Evolutionary conservation across 2,329 filamentous ascomycete genomes (phyloP).

Genomic region (Aureobasidium sp.): DNA sequence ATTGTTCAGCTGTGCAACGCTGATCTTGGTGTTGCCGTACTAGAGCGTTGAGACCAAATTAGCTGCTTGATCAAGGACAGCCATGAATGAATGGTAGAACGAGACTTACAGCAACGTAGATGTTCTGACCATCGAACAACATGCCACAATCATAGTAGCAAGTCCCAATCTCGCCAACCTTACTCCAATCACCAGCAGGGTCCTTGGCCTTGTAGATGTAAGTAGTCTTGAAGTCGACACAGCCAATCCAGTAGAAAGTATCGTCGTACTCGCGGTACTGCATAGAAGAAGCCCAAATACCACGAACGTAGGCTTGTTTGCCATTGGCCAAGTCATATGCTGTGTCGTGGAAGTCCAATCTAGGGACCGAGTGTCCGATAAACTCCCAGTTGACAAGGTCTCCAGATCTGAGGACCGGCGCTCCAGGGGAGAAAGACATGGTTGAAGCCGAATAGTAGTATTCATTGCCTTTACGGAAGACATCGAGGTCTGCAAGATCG

Average conservation of each 20-base stretch:
- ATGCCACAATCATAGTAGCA: slow-evolving; percentile 55
- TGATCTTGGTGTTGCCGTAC: slow-evolving; percentile 45
- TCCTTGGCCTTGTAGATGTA: slow-evolving; percentile 47
- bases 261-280: slow-evolving; percentile 45
- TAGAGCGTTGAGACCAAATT: neutral
- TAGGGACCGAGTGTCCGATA: slow-evolving; percentile 34
- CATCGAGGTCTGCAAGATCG: slow-evolving; percentile 50
- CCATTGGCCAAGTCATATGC: slow-evolving; percentile 43
- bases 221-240: slow-evolving; percentile 44
- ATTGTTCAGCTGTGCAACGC: slow-evolving; percentile 44
- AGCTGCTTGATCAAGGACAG: neutral
- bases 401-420: slow-evolving; percentile 49
- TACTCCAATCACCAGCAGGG: slow-evolving; percentile 40
- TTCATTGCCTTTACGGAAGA: slow-evolving; percentile 44
- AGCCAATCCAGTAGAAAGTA: slow-evolving; percentile 53
- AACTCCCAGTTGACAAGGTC: slow-evolving; percentile 48
- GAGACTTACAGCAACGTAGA: slow-evolving; percentile 43
- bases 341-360: slow-evolving; percentile 30
- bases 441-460: slow-evolving; percentile 52
- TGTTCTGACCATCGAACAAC: slow-evolving; percentile 52
- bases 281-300: slow-evolving; percentile 51
- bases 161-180: slow-evolving; percentile 31
- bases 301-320: slow-evolving; percentile 43
- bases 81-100: neutral
- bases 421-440: slow-evolving; percentile 52